Evolutionary conservation across 2,329 filamentous ascomycete genomes (phyloP).

Genomic region (Calonectria ilicicola): DNA sequence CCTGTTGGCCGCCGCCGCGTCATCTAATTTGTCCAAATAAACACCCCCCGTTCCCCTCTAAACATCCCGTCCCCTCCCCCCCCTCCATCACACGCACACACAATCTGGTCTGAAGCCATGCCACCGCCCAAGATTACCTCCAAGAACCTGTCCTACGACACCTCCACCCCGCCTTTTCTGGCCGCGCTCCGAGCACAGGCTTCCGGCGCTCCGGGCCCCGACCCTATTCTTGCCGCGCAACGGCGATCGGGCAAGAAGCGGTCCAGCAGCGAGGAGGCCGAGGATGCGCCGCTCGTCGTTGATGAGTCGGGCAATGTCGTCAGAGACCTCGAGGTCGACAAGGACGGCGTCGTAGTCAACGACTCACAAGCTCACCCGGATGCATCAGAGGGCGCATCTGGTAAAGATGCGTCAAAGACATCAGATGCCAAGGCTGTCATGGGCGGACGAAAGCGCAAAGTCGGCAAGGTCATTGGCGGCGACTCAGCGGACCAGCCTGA

Average conservation of each 20-base stretch:
- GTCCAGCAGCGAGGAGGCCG: constrained; percentile 76
- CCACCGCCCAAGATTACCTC: constrained; percentile 71
- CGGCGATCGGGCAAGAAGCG: constrained; percentile 65
- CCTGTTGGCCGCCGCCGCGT: constrained; percentile 4
- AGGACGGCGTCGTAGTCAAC: constrained; percentile 56
- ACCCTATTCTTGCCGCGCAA: constrained; percentile 63
- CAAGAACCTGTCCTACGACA: constrained; percentile 77
- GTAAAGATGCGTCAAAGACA: constrained; percentile 48
- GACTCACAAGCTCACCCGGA: constrained; percentile 40
- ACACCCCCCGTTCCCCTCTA: background rate
- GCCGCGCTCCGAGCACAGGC: constrained; percentile 65
- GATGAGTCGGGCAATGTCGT: constrained; percentile 78
- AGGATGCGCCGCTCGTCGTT: constrained; percentile 81
- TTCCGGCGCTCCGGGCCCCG: constrained; percentile 62
- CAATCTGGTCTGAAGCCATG: constrained; percentile 51
- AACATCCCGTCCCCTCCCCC: background rate
- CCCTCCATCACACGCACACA: background rate
- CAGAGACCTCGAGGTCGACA: constrained; percentile 60
- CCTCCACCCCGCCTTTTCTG: constrained; percentile 70
- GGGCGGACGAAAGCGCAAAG: constrained; percentile 66
- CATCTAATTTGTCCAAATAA: constrained; percentile 18
- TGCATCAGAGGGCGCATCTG: constrained; percentile 30
- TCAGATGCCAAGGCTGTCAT: constrained; percentile 45
- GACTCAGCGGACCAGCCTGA: constrained; percentile 45
- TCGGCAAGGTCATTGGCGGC: constrained; percentile 51